A percentile compares a stretch with the other conserved stretches of the same genome.
Evolutionary conservation across 2,329 filamentous ascomycete species (phyloP).

Genomic region (Elsinoe fawcettii): DNA sequence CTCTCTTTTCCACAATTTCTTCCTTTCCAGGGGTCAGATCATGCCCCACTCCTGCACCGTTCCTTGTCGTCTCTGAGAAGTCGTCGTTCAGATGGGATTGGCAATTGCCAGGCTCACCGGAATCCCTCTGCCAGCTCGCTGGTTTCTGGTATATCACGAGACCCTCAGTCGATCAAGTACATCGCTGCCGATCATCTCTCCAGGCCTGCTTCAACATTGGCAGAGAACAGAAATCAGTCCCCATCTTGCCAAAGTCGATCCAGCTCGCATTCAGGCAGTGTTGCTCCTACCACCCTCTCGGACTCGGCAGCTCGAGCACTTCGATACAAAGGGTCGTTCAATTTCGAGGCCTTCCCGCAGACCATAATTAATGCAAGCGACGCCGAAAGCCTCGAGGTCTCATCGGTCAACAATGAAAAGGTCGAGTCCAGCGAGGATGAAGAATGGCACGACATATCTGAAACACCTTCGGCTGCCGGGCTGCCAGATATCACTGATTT

Average conservation of each 20-base stretch:
- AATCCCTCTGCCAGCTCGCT: constrained; percentile 16
- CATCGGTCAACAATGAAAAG: neutral
- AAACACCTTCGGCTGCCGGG: neutral
- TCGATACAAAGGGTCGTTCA: neutral
- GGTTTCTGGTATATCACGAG: constrained; percentile 13
- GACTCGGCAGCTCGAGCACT: neutral
- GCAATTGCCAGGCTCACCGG: constrained; percentile 10
- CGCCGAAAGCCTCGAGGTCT: neutral
- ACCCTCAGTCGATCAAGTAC: neutral
- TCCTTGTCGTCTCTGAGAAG: constrained; percentile 17
- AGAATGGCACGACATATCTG: neutral
- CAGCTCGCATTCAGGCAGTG: constrained; percentile 1
- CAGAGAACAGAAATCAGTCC: neutral
- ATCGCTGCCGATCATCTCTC: neutral
- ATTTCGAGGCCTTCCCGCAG: neutral
- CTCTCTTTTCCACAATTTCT: constrained; percentile 17
- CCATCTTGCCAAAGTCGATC: neutral
- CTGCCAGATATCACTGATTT: constrained; percentile 13
- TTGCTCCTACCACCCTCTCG: neutral
- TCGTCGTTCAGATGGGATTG: neutral
- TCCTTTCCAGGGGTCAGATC: constrained; percentile 8
- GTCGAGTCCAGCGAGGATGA: neutral
- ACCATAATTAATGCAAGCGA: neutral
- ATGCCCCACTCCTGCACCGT: constrained; percentile 11
- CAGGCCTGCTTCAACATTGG: neutral